Conservation (phyloP, 805 yeast genomes). For the Teunomyces barrocoloradensis region DNA sequence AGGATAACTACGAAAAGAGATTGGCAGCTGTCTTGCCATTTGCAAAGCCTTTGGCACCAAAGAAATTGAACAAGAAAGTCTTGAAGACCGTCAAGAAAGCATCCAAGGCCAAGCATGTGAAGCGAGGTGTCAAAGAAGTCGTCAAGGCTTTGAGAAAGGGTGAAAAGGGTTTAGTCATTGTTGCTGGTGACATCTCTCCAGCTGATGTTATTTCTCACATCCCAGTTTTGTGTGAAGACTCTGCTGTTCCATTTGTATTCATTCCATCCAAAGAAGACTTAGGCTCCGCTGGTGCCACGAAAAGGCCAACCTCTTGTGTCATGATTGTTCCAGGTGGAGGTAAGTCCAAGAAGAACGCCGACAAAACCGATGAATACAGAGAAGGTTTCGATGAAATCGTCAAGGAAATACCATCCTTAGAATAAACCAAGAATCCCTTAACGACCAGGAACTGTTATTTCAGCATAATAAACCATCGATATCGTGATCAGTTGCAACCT, state of each 20-base stretch:
- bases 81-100: constrained; percentile 96
- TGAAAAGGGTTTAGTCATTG: constrained; percentile 91
- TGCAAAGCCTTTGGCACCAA: constrained; percentile 93
- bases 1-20: constrained; percentile 89
- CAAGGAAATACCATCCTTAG: constrained; percentile 69
- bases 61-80: constrained; percentile 92
- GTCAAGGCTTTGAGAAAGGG: constrained; percentile 97
- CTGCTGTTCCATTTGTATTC: constrained; percentile 85
- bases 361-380: constrained; percentile 77
- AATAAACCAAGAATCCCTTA: constrained; percentile 5
- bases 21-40: constrained; percentile 88
- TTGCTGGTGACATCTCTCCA: constrained; percentile 98
- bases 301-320: constrained; percentile 97
- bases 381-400: constrained; percentile 91
- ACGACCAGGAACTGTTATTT: background rate
- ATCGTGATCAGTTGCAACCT: background rate
- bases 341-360: constrained; percentile 71
- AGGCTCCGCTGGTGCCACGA: constrained; percentile 98
- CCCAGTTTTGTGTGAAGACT: constrained; percentile 96
- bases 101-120: constrained; percentile 96
- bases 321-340: constrained; percentile 97
- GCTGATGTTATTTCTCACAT: constrained; percentile 95
- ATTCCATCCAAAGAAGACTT: constrained; percentile 97
- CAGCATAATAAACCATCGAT: background rate
- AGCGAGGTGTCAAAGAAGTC: constrained; percentile 98